Evolutionary conservation across 78 protist genomes (phyloP), one percentile per base, ranked within the genome.

Genomic region (Parvularia atlantis): DNA sequence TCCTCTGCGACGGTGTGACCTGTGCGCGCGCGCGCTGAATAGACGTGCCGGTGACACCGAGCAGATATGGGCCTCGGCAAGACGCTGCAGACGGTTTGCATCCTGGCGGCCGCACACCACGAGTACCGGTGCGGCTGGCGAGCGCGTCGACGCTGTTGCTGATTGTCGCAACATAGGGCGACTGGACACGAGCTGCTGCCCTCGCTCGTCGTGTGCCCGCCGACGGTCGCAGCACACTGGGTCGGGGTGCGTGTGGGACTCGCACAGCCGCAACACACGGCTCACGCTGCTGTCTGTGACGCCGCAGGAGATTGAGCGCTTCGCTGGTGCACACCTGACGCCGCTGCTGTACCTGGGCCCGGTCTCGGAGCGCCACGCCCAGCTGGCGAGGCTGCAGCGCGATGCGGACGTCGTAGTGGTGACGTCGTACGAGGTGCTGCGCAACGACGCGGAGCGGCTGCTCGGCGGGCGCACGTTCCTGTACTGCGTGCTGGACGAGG

Each of bases 41-140:
- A 59, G 13, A 0, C 20, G 31, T 59, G 20, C 16, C 16, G 0
- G 10, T 43, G 35, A 66, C 37, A 14, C 35, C 19, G 20, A n/a
- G 54, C 68, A 64, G 91, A 94, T 60, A 94, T 94, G 98, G 99
- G 99, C 17, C 88, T 95, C 26, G 99, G 99, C 6, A 96, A 96
- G 84, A 93, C 98, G 20, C 80, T 93, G 44, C 95, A 92, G 81
- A 67, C 94, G 39, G 80, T 90, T 36, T 76, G 90, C 76, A 71
- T 84, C n/a, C 26, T 89, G 66, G 89, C 89, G 0, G 77, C 76
- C 28, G 77, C 61, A 28, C 73, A 69, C 37, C 48, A 44, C 31
- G 82, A 80, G 58, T n/a, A 66, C 76, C n/a, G 35, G 11, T 40
- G 59, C 9, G 19, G 46, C 46, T 41, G 46, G 46, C 46, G 46